Percentiles rank a stretch among this genome's conserved stretches.
These are phyloP conservation scores for Colletotrichum karsti DNA, from an alignment of 2,329 filamentous ascomycete species.

Conservation along the genomic window DNA sequence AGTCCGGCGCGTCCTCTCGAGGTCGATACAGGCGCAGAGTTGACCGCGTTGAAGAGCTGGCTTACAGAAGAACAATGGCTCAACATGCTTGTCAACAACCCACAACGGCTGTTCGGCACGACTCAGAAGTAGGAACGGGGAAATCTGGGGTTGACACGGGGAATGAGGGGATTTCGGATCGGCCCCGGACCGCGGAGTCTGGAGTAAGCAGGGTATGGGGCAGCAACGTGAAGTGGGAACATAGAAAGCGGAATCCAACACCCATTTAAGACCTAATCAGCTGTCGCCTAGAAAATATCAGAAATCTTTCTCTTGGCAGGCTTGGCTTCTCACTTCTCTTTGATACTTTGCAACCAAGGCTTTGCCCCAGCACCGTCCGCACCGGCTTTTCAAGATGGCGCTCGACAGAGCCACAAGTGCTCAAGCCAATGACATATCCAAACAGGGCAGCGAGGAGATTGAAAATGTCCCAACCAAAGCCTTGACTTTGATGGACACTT, in stretches of 20 bases:
- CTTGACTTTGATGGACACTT: neutral
- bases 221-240: neutral
- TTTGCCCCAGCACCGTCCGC: neutral
- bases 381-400: neutral
- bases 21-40: neutral
- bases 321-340: neutral
- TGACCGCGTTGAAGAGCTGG: neutral
- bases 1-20: neutral
- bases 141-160: neutral
- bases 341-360: no score
- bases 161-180: neutral
- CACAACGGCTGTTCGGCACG: neutral
- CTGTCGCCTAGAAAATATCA: neutral
- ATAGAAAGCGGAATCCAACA: neutral
- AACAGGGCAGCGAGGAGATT: neutral
- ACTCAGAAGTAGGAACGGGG: neutral
- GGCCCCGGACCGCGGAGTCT: neutral
- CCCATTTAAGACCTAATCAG: neutral
- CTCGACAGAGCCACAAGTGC: neutral
- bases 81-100: neutral
- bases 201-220: neutral
- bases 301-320: neutral
- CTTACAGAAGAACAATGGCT: neutral
- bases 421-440: neutral
- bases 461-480: neutral